Percentiles rank a stretch among this genome's conserved stretches.
These are phyloP conservation scores for Crithidia expoeki DNA, from an alignment of 208 protist genomes.

Conservation along the genomic window DNA sequence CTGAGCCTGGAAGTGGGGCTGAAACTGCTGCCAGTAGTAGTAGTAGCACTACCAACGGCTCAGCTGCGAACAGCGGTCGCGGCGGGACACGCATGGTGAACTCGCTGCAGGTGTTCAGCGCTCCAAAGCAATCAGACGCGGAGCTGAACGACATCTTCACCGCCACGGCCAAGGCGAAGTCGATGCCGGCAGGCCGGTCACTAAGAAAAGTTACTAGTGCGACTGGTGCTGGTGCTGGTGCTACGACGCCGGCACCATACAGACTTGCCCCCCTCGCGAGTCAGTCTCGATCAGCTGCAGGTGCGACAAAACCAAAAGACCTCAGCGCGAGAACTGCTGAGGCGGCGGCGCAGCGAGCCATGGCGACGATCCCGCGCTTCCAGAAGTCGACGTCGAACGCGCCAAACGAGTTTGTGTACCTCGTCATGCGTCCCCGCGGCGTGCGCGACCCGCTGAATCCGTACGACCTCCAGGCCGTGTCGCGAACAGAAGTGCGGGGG, in stretches of 20 bases:
- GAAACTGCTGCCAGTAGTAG: background rate
- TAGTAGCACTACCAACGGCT: background rate
- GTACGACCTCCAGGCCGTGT: slow-evolving; percentile 94
- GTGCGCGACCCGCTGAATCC: slow-evolving; percentile 92
- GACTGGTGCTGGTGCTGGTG: background rate
- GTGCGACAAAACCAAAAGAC: background rate
- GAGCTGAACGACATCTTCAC: slow-evolving; percentile 60
- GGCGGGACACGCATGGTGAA: slow-evolving; percentile 57
- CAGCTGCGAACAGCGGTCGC: background rate
- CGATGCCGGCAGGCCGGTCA: slow-evolving; percentile 8
- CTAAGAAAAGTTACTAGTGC: background rate
- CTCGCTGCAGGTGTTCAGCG: slow-evolving; percentile 77
- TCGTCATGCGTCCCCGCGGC: slow-evolving; percentile 81
- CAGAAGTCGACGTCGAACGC: slow-evolving; percentile 80
- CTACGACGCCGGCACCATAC: slow-evolving; percentile 7
- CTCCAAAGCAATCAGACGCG: slow-evolving; percentile 53
- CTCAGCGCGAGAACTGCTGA: slow-evolving; percentile 8
- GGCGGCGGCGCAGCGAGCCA: slow-evolving; percentile 19
- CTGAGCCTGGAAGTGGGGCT: background rate
- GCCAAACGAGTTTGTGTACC: slow-evolving; percentile 91
- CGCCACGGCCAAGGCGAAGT: slow-evolving; percentile 23
- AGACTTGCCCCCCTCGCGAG: slow-evolving; percentile 12
- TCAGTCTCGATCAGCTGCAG: background rate
- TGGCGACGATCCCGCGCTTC: slow-evolving; percentile 70
- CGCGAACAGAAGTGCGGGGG: slow-evolving; percentile 84